Evolutionary conservation across 441 rosid genomes (phyloP), one percentile per base, ranked within the genome.

Genomic region (Hura crepitans): DNA sequence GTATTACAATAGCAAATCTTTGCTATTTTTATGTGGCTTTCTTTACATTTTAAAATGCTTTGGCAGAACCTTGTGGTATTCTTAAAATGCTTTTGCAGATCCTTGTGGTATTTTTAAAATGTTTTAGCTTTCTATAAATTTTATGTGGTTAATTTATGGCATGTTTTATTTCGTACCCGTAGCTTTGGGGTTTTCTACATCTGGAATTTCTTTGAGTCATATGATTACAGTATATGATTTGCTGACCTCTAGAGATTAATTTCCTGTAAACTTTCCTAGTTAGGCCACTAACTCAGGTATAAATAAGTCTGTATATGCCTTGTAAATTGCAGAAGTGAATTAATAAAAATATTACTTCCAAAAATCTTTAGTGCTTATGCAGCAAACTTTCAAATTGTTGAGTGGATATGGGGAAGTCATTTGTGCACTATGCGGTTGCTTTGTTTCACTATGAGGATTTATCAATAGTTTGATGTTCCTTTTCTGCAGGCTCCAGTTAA

Each of bases 401-500:
- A 67, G 51, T 54, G 62, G 49, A 31, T n/a, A 11, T 49, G 18
- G 35, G 9, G 47, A 66, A 35, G n/a, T 46, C 31, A 33, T 54
- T 39, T 33, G 31, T 35, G 17, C 15, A 18, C 7, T 28, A 20
- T 30, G 33, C 23, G 43, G 43, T 43, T 14, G 28, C 22, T 11
- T 12, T 62, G n/a, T 51, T 35, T 54, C 10, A 2, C 10, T 14
- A 3, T 7, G 22, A 30, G 27, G 35, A 27, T 15, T 6, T 42
- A 43, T 15, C 37, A 23, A 49, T 23, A 17, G 39, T 35, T 2
- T 61, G 28, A 17, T 13, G 10, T 61, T 43, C 7, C 47, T 72
- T 17, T 30, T 72, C 35, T 60, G 27, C 80, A 86, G 91, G 91
- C 81, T 66, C 91, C 91, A 18, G 91, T 84, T 45, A 86, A 86